A percentile compares a stretch with the other conserved stretches of the same genome.
phyloP scores from a whole-genome alignment of 2,329 filamentous ascomycete species.

The Aureobasidium mangrovei region DNA sequence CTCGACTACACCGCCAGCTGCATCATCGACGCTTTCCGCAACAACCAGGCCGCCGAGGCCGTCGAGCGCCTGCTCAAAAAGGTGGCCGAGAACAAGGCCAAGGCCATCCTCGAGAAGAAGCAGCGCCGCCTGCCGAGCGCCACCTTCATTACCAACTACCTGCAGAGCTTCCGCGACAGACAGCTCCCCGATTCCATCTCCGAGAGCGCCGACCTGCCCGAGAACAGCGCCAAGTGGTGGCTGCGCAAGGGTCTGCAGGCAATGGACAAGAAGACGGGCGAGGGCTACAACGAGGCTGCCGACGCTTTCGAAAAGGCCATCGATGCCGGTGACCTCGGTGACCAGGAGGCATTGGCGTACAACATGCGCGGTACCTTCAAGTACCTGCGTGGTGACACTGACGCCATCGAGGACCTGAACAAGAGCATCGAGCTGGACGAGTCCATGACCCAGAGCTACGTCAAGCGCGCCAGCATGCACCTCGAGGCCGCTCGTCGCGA shows the following conservation, averaged over 20 bases:
- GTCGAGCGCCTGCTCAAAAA: conserved; percentile 94
- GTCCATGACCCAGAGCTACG: conserved; percentile 86
- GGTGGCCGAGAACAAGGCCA: conserved; percentile 89
- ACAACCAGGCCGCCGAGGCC: conserved; percentile 75
- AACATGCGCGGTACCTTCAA: conserved; percentile 96
- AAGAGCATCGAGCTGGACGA: conserved; percentile 89
- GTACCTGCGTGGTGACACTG: conserved; percentile 78
- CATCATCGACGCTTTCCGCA: conserved; percentile 97
- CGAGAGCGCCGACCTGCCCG: conserved; percentile 65
- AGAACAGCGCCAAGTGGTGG: conserved; percentile 75
- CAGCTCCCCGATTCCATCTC: conserved; percentile 72
- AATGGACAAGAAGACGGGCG: conserved; percentile 76
- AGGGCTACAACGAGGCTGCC: conserved; percentile 84
- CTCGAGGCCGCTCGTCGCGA: conserved; percentile 82
- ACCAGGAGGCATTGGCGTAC: conserved; percentile 83
- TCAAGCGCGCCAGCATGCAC: conserved; percentile 98
- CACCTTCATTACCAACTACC: conserved; percentile 96
- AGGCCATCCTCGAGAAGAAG: conserved; percentile 73
- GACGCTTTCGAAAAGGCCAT: conserved; percentile 80
- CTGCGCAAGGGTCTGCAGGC: conserved; percentile 74
- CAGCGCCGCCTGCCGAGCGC: conserved; percentile 84
- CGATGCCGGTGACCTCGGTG: conserved; percentile 68
- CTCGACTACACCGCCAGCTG: conserved; percentile 98
- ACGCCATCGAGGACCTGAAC: conserved; percentile 76
- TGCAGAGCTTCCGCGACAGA: conserved; percentile 91